These are phyloP conservation scores for Alternaria sp. DNA, from an alignment of 2,329 filamentous ascomycete genomes.

Conservation along the genomic window DNA sequence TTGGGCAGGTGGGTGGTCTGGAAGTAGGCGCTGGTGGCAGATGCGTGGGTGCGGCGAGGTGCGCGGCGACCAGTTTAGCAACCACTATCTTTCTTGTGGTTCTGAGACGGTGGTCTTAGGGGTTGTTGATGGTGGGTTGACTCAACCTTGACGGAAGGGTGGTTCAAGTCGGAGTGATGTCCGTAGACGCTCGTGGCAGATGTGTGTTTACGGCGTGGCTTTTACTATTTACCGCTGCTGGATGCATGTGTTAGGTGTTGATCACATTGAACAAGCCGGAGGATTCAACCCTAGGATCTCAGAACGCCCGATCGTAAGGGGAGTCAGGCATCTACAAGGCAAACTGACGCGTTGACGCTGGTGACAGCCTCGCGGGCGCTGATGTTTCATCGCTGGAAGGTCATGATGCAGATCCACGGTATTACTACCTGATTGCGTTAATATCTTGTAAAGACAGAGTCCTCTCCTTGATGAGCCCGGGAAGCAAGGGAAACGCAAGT, in stretches of 20 bases:
- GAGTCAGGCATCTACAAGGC: not conserved
- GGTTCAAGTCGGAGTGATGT: not conserved
- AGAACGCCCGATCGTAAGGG: not conserved
- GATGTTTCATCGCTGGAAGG: not conserved
- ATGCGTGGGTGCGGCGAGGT: conserved; percentile 9
- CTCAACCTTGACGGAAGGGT: not conserved
- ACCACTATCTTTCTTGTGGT: not conserved
- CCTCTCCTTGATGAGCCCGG: not conserved
- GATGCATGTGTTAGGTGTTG: not conserved
- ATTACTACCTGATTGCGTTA: not conserved
- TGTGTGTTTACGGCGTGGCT: conserved; percentile 1
- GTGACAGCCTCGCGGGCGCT: conserved; percentile 2
- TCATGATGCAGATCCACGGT: not conserved
- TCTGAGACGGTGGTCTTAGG: not conserved
- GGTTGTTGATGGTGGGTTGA: not conserved
- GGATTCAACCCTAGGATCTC: not conserved
- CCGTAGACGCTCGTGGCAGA: conserved; percentile 15
- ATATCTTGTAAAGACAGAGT: not conserved
- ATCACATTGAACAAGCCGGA: not conserved
- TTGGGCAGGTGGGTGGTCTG: not conserved
- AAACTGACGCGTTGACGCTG: conserved; percentile 1
- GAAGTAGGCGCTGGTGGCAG: conserved; percentile 16
- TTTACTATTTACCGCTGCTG: not conserved
- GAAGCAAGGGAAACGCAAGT: not conserved
- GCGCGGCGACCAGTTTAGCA: not conserved